Conservation (phyloP, 306 rosid genomes). For the Malus sylvestris region DNA sequence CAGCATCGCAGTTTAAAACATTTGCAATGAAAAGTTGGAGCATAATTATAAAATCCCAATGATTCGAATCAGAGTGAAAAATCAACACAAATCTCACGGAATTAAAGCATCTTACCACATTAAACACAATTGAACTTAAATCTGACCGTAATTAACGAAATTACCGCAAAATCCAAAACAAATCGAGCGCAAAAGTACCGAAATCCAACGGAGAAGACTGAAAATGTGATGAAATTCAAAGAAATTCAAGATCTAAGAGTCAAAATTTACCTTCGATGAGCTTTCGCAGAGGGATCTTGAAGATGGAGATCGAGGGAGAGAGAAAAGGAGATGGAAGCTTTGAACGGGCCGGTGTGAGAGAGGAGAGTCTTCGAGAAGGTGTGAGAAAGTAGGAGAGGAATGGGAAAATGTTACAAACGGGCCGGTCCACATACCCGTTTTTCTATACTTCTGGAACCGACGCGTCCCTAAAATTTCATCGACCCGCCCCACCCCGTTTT, state of each 20-base stretch:
- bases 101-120: background rate
- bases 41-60: slow-evolving; percentile 23
- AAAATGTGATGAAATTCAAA: slow-evolving; percentile 4
- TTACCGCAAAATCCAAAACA: background rate
- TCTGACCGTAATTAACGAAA: background rate
- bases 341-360: background rate
- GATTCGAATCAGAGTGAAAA: slow-evolving; percentile 17
- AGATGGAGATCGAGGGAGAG: background rate
- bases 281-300: slow-evolving; percentile 35
- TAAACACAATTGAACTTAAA: background rate
- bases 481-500: no score
- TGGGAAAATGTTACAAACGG: no score
- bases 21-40: background rate
- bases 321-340: slow-evolving; percentile 19
- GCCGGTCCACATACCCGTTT: no score
- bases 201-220: slow-evolving; percentile 7
- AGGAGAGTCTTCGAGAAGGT: no score
- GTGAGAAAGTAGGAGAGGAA: no score
- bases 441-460: no score
- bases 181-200: background rate
- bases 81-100: background rate
- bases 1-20: slow-evolving; percentile 1
- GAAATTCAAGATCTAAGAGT: slow-evolving; percentile 24
- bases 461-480: no score
- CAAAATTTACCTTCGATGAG: slow-evolving; percentile 43